Percentiles rank a stretch among this genome's conserved stretches.
Evolutionary conservation across 78 protist genomes (phyloP).

Genomic region (Planoprotostelium fungivorum): DNA sequence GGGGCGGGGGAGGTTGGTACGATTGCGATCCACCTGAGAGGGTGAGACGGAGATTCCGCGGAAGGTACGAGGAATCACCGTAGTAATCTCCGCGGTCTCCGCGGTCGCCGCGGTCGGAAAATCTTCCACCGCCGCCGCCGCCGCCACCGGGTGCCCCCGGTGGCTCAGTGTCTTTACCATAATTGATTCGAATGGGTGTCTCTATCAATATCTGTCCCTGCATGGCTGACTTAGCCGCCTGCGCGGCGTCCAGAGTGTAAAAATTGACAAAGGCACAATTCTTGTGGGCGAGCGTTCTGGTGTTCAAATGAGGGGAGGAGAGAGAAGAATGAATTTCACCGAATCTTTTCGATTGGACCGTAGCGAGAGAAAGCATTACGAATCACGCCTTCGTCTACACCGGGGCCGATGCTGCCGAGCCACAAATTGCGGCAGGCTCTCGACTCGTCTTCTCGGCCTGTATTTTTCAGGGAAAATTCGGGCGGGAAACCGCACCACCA

Average conservation of each 20-base stretch:
- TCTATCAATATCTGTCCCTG: slow-evolving; percentile 28
- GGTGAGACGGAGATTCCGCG: no score
- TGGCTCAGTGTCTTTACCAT: slow-evolving; percentile 23
- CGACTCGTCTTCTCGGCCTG: slow-evolving; percentile 16
- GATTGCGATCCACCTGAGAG: no score
- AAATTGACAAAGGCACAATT: slow-evolving; percentile 57
- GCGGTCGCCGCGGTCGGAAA: no score
- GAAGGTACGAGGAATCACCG: no score
- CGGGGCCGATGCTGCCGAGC: slow-evolving; percentile 34
- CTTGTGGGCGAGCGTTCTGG: slow-evolving; percentile 18
- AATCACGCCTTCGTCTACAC: slow-evolving; percentile 16
- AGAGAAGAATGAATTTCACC: no score
- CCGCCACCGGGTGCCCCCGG: not conserved
- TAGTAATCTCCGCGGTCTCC: no score
- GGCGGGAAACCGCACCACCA: not conserved
- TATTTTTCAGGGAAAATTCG: no score
- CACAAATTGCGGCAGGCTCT: slow-evolving; percentile 48
- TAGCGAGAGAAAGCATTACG: slow-evolving; percentile 16
- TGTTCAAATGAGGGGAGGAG: no score
- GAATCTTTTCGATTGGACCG: slow-evolving; percentile 34
- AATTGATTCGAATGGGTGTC: slow-evolving; percentile 28
- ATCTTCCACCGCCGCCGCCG: not conserved
- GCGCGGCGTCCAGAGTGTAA: slow-evolving; percentile 13
- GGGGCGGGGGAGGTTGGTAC: not conserved
- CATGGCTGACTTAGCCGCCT: slow-evolving; percentile 11